Conservation (phyloP, 306 rosid species). For the Prunus dulcis region DNA sequence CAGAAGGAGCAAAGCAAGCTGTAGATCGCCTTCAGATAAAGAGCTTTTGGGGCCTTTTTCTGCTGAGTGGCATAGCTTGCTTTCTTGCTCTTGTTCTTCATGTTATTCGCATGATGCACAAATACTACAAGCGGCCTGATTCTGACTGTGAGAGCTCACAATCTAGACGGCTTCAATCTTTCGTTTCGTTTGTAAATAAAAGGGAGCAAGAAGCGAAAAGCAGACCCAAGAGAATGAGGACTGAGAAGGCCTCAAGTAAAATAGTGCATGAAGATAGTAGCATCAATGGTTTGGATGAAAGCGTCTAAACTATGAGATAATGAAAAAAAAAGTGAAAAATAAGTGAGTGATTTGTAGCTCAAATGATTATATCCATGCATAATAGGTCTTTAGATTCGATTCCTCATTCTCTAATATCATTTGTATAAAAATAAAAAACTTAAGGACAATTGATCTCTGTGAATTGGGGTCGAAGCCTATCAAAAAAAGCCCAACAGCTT, state of each 20-base stretch:
- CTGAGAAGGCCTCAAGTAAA: constrained; percentile 13
- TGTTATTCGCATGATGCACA: constrained; percentile 16
- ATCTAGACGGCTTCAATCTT: constrained; percentile 1
- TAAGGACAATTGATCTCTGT: accelerated
- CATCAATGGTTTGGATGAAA: constrained; percentile 1
- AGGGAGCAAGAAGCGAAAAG: constrained; percentile 1
- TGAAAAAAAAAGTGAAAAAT: too few relatives aligned
- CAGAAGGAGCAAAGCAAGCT: constrained; percentile 24
- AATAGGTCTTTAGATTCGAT: too few relatives aligned
- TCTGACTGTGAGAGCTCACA: not conserved
- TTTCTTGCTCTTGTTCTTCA: constrained; percentile 19
- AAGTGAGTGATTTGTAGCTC: too few relatives aligned
- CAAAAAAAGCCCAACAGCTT: too few relatives aligned
- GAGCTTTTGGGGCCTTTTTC: constrained; percentile 31
- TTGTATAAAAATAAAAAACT: too few relatives aligned
- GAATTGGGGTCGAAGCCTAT: too few relatives aligned
- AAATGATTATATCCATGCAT: too few relatives aligned
- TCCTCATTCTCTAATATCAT: accelerated
- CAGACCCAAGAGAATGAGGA: constrained; percentile 12
- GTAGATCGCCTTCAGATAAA: constrained; percentile 26
- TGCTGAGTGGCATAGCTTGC: constrained; percentile 26
- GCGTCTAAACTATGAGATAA: not conserved
- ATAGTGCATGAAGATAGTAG: constrained; percentile 1
- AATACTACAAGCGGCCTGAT: constrained; percentile 1
- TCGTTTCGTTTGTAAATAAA: constrained; percentile 13